Percentiles rank a stretch among this genome's conserved stretches.
These are phyloP conservation scores for Pinus taeda DNA, from an alignment of 75 land plant species.

Conservation along the genomic window DNA sequence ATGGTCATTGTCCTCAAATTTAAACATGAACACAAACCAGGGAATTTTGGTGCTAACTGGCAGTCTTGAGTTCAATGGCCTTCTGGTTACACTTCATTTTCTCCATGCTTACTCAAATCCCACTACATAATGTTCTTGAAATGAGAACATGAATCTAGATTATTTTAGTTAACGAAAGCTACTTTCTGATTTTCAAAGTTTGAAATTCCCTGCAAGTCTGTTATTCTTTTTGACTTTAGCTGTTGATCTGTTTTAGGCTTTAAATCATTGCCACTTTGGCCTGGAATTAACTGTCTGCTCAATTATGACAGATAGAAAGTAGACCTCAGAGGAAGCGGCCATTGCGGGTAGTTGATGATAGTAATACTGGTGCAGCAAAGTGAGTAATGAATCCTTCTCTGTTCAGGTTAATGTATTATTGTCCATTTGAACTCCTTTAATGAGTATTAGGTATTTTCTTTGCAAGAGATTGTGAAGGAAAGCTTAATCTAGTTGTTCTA, in stretches of 20 bases:
- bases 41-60: too few relatives aligned
- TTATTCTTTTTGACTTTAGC: not conserved
- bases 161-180: not conserved
- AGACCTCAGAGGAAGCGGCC: constrained; percentile 85
- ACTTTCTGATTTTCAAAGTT: not conserved
- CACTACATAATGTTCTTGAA: not conserved
- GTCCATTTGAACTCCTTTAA: too few relatives aligned
- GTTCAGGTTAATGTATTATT: not conserved
- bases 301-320: constrained; percentile 74
- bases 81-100: too few relatives aligned
- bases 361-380: constrained; percentile 75
- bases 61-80: too few relatives aligned
- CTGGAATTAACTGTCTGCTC: not conserved
- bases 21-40: too few relatives aligned
- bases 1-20: too few relatives aligned
- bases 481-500: too few relatives aligned
- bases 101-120: too few relatives aligned
- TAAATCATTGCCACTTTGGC: not conserved
- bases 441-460: too few relatives aligned
- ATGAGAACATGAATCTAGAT: not conserved
- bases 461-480: too few relatives aligned
- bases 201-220: too few relatives aligned
- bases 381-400: constrained; percentile 16
- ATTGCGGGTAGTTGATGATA: constrained; percentile 86
- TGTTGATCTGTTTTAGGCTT: not conserved